Evolutionary conservation across 176 grass and related monocot genomes (phyloP).

Genomic region (Pontederia paniculata): DNA sequence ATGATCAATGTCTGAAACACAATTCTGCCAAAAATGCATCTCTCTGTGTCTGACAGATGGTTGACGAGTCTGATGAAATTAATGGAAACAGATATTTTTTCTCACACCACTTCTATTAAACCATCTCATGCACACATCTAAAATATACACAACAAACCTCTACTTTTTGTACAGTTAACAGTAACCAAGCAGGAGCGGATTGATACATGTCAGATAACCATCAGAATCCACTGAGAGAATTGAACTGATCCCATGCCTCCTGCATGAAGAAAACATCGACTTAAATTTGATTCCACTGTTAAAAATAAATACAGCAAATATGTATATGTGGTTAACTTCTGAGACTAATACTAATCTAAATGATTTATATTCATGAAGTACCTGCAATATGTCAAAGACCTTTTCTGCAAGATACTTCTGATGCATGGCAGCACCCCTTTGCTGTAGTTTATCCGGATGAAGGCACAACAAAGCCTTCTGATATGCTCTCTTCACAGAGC

Average conservation of each 20-base stretch:
- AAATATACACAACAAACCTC: too few relatives aligned
- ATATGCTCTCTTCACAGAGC: slow-evolving; percentile 77
- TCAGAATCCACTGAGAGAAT: slow-evolving; percentile 30
- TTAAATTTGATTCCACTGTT: background rate
- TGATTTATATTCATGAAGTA: slow-evolving; percentile 20
- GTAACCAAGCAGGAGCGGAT: too few relatives aligned
- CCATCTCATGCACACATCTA: too few relatives aligned
- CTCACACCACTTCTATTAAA: too few relatives aligned
- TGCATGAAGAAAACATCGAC: slow-evolving; percentile 23
- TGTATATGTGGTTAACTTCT: background rate
- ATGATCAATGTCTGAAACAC: too few relatives aligned
- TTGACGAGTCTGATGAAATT: too few relatives aligned
- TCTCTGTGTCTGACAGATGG: too few relatives aligned
- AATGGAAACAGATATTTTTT: too few relatives aligned
- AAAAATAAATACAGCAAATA: background rate
- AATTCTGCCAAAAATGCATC: too few relatives aligned
- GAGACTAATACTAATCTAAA: background rate
- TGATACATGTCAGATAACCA: background rate
- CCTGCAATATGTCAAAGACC: slow-evolving; percentile 95
- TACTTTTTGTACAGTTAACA: too few relatives aligned
- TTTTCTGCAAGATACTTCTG: slow-evolving; percentile 89
- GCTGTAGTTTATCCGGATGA: slow-evolving; percentile 95
- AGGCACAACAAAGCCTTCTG: slow-evolving; percentile 80
- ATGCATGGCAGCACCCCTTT: slow-evolving; percentile 48
- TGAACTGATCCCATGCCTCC: slow-evolving; percentile 88